Base-by-base conservation (phyloP, 805 yeast species). In the Monosporozyma solicola region DNA sequence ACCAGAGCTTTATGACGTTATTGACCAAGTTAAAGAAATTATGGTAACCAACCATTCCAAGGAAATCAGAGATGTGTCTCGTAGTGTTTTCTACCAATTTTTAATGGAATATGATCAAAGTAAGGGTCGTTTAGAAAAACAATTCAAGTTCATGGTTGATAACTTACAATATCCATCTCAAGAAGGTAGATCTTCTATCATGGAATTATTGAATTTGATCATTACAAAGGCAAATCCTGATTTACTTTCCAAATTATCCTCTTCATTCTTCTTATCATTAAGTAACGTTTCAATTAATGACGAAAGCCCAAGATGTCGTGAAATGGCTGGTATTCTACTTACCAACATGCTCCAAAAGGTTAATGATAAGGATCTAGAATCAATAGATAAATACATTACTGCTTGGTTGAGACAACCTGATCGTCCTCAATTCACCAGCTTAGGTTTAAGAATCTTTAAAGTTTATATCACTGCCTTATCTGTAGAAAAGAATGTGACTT, bases 91-190 rank as follows among this genome's bases (percentile, higher is more conserved):
- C 65, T 85, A 82, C 66, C 90, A 84, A 61, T 94, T 94, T 61
- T 71, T 94, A 63, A 85, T 89, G 85, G 96, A 90, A 61, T 94
- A 87, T 63, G 98, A 96, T 61, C 97, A 92, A 71, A 90, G 98
- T 33, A 78, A 83, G 60, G 90, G 92, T 3, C 79, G 88, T 57
- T 67, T 94, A 48, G 94, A 87, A 57, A 87, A 84, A 60, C 95
- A 88, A 58, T 84, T 92, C 70, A 82, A 84, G 57, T 83, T 85
- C 64, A 74, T 94, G 68, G 86, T 91, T 8, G 80, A 80, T 52
- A 94, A 94, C 66, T 72, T 94, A 57, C 77, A 82, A 25, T 94
- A 94, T 65, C 91, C 95, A 4, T 83, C 95, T 3, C 86, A 86
- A 54, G 76, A 80, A 44, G 99, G 99, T 51, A 76, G 97, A 51